Evolutionary conservation across 1,284 basidiomycete genomes (phyloP), one percentile per base, ranked within the genome.

Genomic region (Phlebopus sp.): DNA sequence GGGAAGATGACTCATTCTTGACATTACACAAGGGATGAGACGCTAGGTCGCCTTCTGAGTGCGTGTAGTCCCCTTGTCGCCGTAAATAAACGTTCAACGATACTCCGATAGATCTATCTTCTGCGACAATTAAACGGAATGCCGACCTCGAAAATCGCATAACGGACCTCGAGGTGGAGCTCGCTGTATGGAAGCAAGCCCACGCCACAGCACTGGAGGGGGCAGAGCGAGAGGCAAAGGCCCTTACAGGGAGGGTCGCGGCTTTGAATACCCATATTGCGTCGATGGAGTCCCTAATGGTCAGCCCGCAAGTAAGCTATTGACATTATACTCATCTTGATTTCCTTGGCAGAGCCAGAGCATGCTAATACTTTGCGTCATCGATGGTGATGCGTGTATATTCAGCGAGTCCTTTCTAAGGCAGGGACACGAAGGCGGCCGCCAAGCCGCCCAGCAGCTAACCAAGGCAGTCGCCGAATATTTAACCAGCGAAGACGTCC

Each of bases 381-480:
- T 90, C 56, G 84, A 90, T 55, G 86, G 84, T 30, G 80, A 88
- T 60, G 75, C 78, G 37, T 81, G 80, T 56, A 67, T 87, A 53
- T 90, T 90, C 69, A 71, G 73, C 47, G 72, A 71, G 42, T 67
- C 75, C 25, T 73, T 83, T 50, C 65, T 90, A 35, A 61, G 60
- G 32, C 78, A 82, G 60, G 87, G 87, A 8, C 76, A 77, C 35
- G 72, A 77, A 48, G 86, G 86, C n/a, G 86, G 87, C 23, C 73
- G 75, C 30, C 68, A 71, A 42, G 86, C 85, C 17, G 86, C 83
- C 19, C 79, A 86, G 56, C 73, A 75, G 46, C 70, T 90, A 50
- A 84, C 84, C 15, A 77, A 81, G 60, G 71, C 69, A 13, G 82
- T 90, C 39, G 81, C 78, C 37, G 77, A 81, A 50, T 77, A 84